Evolutionary conservation across 2,329 filamentous ascomycete species (phyloP).

Genomic region (Fusarium clavum): DNA sequence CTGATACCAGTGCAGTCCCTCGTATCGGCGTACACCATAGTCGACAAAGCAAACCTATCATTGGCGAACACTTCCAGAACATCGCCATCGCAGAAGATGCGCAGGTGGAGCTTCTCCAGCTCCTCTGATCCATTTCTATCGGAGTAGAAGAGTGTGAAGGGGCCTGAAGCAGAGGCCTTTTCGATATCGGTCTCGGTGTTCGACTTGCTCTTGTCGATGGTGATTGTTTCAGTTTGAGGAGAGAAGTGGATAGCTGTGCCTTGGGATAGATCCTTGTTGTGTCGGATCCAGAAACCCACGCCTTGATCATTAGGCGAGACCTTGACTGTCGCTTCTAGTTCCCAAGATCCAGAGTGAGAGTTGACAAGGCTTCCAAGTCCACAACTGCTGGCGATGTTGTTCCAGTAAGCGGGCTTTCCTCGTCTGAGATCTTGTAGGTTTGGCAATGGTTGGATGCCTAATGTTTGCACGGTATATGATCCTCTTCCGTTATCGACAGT

Average conservation of each 20-base stretch:
- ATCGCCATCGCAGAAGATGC: slow-evolving; percentile 45
- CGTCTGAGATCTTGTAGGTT: slow-evolving; percentile 40
- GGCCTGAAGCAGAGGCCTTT: slow-evolving; percentile 52
- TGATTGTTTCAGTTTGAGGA: slow-evolving; percentile 54
- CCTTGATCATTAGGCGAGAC: slow-evolving; percentile 12
- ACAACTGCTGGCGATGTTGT: background rate
- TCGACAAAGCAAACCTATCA: slow-evolving; percentile 46
- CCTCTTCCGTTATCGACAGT: background rate
- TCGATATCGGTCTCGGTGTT: slow-evolving; percentile 49
- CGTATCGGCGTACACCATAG: slow-evolving; percentile 41
- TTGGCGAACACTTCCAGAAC: slow-evolving; percentile 46
- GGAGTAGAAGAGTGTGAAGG: slow-evolving; percentile 59
- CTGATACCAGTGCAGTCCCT: slow-evolving; percentile 39
- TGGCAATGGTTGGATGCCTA: slow-evolving; percentile 52
- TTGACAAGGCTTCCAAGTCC: slow-evolving; percentile 1
- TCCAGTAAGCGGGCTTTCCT: slow-evolving; percentile 27
- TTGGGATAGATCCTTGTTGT: slow-evolving; percentile 44
- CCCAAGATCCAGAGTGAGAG: slow-evolving; percentile 34
- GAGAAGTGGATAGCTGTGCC: slow-evolving; percentile 56
- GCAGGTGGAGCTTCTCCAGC: slow-evolving; percentile 38
- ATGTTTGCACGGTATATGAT: slow-evolving; percentile 56
- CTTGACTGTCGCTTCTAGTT: slow-evolving; percentile 42
- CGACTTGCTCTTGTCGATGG: slow-evolving; percentile 53
- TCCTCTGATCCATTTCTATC: slow-evolving; percentile 21
- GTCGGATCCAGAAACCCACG: slow-evolving; percentile 43